Conservation (phyloP, 2,329 filamentous ascomycete species). For the Monilinia polystroma region DNA sequence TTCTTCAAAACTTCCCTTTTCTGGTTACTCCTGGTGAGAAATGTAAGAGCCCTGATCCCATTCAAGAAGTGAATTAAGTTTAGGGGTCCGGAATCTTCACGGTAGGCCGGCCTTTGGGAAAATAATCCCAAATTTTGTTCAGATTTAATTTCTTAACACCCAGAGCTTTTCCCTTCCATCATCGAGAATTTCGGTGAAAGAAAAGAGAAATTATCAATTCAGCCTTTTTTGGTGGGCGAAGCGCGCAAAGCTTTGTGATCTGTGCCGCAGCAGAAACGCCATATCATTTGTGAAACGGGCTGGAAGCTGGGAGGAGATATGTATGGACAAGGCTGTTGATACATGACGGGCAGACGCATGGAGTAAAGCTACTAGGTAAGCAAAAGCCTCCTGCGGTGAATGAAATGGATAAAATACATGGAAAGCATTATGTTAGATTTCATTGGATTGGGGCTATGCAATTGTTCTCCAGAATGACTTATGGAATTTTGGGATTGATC, state of each 20-base stretch:
- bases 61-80: not conserved
- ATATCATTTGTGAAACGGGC: constrained; percentile 14
- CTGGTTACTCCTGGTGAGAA: not conserved
- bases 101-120: not conserved
- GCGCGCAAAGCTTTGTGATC: not conserved
- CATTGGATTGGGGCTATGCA: constrained; percentile 19
- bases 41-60: not conserved
- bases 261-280: constrained; percentile 20
- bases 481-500: not conserved
- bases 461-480: not conserved
- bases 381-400: constrained; percentile 2
- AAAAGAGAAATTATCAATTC: not conserved
- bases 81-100: constrained; percentile 8
- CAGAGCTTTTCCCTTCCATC: not conserved
- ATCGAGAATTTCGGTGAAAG: constrained; percentile 10
- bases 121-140: not conserved
- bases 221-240: constrained; percentile 17
- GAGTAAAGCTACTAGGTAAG: not conserved
- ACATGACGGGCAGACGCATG: not conserved
- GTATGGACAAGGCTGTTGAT: constrained; percentile 18
- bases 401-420: not conserved
- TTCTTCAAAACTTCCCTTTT: not conserved
- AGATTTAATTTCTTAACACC: not conserved
- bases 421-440: not conserved
- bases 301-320: not conserved